Evolutionary conservation across 2,329 filamentous ascomycete genomes (phyloP), one percentile per base, ranked within the genome.

Genomic region (Clonostachys sp.): DNA sequence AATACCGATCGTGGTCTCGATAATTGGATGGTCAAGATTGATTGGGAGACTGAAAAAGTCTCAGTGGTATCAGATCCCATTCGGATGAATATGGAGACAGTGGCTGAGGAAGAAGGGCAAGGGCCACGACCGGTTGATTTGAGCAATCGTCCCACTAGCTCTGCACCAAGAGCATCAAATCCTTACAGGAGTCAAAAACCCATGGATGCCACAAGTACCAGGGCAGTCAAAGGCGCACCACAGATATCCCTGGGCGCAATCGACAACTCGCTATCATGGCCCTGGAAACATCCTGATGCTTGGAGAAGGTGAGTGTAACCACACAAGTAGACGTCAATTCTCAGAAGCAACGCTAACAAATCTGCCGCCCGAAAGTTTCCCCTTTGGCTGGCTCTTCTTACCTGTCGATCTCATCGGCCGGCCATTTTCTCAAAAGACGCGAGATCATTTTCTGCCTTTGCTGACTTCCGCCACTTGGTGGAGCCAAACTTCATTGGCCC

Each of bases 1-100:
- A 99, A 99, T 62, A 99, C 94, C 2, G 94, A 99, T 64, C 82
- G 94, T 68, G 94, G 94, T 2, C 74, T 96, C 48, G 94, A 99
- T 64, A 99, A 99, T 59, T 99, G 94, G 94, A 99, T 99, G 94
- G 91, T 99, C 62, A 94, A 90, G 65, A 89, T 99, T 34, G 91
- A 99, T 65, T 89, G 84, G 77, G 81, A 90, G 56, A 84, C 80
- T 4, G 83, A 94, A 59, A 81, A 87, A 58, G 92, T 94, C 12
- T 89, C 87, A 8, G 89, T 99, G 54, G 85, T 87, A 14, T 90
- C 90, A 1, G 91, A 96, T 50, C 89, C 91, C 12, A 71, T 80
- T 41, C 78, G 80, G 30, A 66, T 95, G 74, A 61, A 89, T 75
- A 72, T 76, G 75, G 80, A 84, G 45, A 57, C 61, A 3, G 60